Evolutionary conservation across 176 grass and related monocot genomes (phyloP).

Genomic region (Stipa capillata): DNA sequence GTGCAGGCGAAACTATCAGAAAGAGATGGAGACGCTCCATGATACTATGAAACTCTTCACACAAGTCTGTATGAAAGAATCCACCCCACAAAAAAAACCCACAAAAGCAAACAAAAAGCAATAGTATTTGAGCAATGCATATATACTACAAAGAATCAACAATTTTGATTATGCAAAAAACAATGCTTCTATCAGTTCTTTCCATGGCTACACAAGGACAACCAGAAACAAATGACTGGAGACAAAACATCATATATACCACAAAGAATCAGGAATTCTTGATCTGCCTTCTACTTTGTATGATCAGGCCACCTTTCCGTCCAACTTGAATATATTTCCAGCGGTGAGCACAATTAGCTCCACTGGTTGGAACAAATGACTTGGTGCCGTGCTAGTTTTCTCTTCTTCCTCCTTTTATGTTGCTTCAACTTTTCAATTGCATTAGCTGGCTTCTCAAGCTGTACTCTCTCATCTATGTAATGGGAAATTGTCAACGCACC

Average conservation of each 20-base stretch:
- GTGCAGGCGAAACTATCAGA: too few species aligned
- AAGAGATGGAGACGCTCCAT: too few species aligned
- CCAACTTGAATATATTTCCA: background rate
- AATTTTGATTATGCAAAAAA: background rate
- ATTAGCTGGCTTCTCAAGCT: conserved; percentile 63
- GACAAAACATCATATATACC: conserved; percentile 24
- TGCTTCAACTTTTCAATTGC: conserved; percentile 36
- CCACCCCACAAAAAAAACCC: too few species aligned
- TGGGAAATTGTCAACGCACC: background rate
- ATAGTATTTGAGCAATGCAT: background rate
- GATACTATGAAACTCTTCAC: too few species aligned
- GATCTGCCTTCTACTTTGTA: background rate
- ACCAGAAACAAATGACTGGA: background rate
- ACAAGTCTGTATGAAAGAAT: too few species aligned
- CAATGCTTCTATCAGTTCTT: background rate
- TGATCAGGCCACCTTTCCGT: conserved; percentile 1
- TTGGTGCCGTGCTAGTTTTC: background rate
- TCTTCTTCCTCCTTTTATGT: background rate
- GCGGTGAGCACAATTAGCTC: conserved; percentile 12
- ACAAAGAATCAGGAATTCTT: conserved; percentile 40
- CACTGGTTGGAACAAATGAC: background rate
- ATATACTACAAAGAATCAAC: conserved; percentile 12
- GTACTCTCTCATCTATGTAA: conserved; percentile 58
- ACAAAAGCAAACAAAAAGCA: background rate
- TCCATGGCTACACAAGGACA: background rate